phyloP scores from a whole-genome alignment of 2,329 filamentous ascomycete species.

The Allantophomopsis cytisporea region DNA sequence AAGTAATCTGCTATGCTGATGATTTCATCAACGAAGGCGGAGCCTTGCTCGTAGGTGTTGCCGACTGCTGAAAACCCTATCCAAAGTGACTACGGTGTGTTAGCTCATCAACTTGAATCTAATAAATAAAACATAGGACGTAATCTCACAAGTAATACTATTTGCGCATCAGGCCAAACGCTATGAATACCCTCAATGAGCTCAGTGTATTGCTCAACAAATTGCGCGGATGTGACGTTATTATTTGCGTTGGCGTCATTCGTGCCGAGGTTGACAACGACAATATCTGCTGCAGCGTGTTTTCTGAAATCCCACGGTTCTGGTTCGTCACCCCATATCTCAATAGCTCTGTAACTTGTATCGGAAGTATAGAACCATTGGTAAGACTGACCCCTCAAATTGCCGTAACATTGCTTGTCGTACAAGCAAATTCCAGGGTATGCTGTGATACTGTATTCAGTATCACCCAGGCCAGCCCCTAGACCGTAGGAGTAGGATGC shows the following conservation, averaged over 20 bases:
- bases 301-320: constrained; percentile 30
- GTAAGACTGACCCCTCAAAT: constrained; percentile 31
- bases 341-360: constrained; percentile 19
- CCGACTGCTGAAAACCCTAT: constrained; percentile 35
- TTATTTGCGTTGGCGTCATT: constrained; percentile 30
- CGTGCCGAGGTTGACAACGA: constrained; percentile 31
- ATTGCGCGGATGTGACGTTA: constrained; percentile 22
- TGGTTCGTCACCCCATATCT: constrained; percentile 21
- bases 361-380: constrained; percentile 46
- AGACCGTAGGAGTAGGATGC: constrained; percentile 41
- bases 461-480: constrained; percentile 39
- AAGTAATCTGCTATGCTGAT: constrained; percentile 36
- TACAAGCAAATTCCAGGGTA: constrained; percentile 44
- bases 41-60: constrained; percentile 32
- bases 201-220: constrained; percentile 26
- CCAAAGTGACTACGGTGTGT: constrained; percentile 30
- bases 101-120: not conserved
- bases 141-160: constrained; percentile 26
- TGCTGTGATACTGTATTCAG: constrained; percentile 42
- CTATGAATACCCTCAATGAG: constrained; percentile 31
- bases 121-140: no score
- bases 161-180: constrained; percentile 29
- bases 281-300: constrained; percentile 27
- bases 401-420: constrained; percentile 41
- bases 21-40: constrained; percentile 34